Evolutionary conservation across 225 moss, liverwort and hornwort species (phyloP), one percentile per base, ranked within the genome.

Genomic region (Anthoceros angustus): DNA sequence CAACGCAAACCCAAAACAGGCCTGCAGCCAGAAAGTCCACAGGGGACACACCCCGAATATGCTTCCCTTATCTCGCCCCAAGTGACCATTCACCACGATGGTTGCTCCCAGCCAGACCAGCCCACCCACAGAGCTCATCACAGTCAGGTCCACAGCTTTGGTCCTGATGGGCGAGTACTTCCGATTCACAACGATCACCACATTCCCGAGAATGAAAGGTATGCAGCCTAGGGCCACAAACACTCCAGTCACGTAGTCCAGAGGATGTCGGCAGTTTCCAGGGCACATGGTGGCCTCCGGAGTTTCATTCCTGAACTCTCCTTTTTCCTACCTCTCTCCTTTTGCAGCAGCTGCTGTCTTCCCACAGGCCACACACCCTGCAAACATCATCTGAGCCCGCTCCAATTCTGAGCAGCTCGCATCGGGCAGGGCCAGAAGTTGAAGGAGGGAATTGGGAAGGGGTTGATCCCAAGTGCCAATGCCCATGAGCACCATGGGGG

Each of bases 11-110:
- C 83, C 83, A 38, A 80, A 74, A 50, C 67, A 71, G 23, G 71
- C 73, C 67, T 80, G 83, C 71, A 83, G 50, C 83, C 83, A 83
- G 50, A 78, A 77, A 9, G 75, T 76, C 83, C 80, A 83, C 7
- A 83, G 62, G 9, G 77, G 55, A 71, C 83, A 83, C 21, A 83
- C 40, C 39, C 71, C 40, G 75, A 73, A 77, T 9, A 80, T 8
- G 4, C 74, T 75, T 63, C 68, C 18, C 63, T 74, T 62, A 15
- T 43, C 69, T 41, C 73, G 25, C 20, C 75, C 70, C 49, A 83
- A 83, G 65, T 83, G 83, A 25, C 74, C 71, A 55, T 80, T 76
- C n/a, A 80, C 72, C 5, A 83, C 80, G 5, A 83, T 63, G 20
- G 80, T 77, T 10, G 83, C 69, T 7, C 64, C 66, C n/a, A 83